These are phyloP conservation scores for Tylopilus orsonianus DNA, from an alignment of 1,284 basidiomycete species.

Conservation along the genomic window DNA sequence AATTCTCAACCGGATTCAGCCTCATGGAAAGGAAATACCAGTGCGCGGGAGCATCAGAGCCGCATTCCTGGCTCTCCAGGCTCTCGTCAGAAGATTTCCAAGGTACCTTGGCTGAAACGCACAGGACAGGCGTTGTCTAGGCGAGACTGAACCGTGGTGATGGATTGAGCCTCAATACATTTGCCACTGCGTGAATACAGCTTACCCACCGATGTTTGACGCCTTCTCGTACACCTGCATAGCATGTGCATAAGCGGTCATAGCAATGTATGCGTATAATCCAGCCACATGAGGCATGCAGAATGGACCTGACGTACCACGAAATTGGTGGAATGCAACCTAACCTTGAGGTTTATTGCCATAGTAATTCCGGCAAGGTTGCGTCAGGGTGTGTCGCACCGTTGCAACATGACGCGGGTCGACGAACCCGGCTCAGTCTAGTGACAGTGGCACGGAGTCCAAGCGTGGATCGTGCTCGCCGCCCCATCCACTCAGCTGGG, in stretches of 20 bases:
- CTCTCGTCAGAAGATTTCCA: not conserved
- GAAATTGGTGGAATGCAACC: constrained; percentile 23
- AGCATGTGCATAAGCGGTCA: not conserved
- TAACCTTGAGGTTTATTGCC: constrained; percentile 41
- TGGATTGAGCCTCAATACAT: not conserved
- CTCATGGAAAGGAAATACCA: constrained; percentile 59
- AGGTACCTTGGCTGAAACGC: not conserved
- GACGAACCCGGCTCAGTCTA: constrained; percentile 36
- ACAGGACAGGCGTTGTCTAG: constrained; percentile 36
- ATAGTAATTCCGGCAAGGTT: constrained; percentile 44
- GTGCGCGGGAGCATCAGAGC: constrained; percentile 52
- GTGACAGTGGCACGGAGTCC: not conserved
- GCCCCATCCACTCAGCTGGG: not conserved
- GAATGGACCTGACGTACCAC: constrained; percentile 7
- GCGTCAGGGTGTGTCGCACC: not conserved
- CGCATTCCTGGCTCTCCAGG: constrained; percentile 42
- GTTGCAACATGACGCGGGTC: not conserved
- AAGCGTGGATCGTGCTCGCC: not conserved
- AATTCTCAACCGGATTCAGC: constrained; percentile 51
- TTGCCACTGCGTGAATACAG: too few species aligned
- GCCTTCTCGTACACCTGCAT: constrained; percentile 2
- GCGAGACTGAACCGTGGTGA: not conserved
- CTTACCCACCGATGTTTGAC: constrained; percentile 1
- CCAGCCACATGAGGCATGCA: constrained; percentile 8
- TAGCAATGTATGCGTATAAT: not conserved